Conservation (phyloP, 768 basidiomycete genomes). For the Tubosaeta sp. region DNA sequence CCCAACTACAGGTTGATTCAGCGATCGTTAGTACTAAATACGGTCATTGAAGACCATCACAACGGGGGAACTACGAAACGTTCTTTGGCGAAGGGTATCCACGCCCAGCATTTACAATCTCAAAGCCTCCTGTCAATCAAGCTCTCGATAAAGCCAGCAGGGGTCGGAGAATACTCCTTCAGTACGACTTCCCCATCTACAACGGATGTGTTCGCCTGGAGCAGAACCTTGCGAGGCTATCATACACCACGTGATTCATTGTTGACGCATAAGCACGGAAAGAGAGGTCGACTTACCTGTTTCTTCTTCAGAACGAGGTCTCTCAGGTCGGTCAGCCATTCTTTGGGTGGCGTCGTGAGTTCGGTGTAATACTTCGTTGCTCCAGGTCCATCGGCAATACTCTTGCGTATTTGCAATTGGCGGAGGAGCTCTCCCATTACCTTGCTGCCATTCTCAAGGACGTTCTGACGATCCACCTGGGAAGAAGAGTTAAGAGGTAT, state of each 20-base stretch:
- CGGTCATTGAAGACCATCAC: too few relatives aligned
- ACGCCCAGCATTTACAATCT: too few relatives aligned
- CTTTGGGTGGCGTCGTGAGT: constrained; percentile 65
- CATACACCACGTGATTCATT: not conserved
- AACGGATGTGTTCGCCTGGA: constrained; percentile 76
- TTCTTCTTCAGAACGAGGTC: constrained; percentile 78
- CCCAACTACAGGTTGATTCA: too few relatives aligned
- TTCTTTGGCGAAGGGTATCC: too few relatives aligned
- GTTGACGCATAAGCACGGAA: not conserved
- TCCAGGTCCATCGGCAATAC: constrained; percentile 78
- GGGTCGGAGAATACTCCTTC: constrained; percentile 73
- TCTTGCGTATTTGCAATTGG: constrained; percentile 80
- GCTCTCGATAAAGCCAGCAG: constrained; percentile 73
- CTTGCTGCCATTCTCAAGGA: constrained; percentile 60
- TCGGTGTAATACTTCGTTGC: constrained; percentile 77
- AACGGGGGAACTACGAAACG: too few relatives aligned
- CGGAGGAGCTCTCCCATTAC: constrained; percentile 72
- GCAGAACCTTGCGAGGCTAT: constrained; percentile 80
- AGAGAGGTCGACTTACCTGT: constrained; percentile 50
- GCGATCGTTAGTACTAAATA: too few relatives aligned
- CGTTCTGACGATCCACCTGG: constrained; percentile 69
- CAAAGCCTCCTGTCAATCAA: constrained; percentile 69
- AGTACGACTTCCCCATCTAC: constrained; percentile 64
- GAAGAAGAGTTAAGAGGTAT: not conserved
- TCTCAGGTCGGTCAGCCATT: constrained; percentile 73